Base-by-base conservation (phyloP, 1,139 yeast species). In the Nakaseomyces sp. region DNA sequence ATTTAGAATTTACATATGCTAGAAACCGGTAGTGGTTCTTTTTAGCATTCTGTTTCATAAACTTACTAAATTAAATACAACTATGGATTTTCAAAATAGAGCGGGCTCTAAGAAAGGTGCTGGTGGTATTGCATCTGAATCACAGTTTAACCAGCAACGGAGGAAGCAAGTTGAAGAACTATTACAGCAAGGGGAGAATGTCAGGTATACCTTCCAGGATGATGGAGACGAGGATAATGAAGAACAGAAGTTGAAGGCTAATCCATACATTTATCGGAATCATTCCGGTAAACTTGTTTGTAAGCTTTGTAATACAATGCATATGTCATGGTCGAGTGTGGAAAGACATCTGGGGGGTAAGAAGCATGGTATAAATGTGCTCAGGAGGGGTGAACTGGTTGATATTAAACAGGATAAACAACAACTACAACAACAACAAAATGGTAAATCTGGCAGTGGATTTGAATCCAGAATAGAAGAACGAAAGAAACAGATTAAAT, bases 201-300 rank as follows among this genome's bases (percentile, higher is more conserved):
- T 61, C 35, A 70, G 79, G 12, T 70, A 77, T 3, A 75, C 77
- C 6, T 68, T 78, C 20, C 77, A 77, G 54, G 63, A 77, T 9
- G 40, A 39, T 3, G 48, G 32, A 3, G 37, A 32, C 1, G 47
- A 45, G 29, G 50, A 48, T 6, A 22, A 20, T 20, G 50, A 42
- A 12, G 46, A 45, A 22, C 50, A 47, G 20, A 43, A 41, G 20
- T 26, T 44, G 5, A 49, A 55, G 42, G 68, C 69, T 43, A 83
- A 79, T 54, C 87, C 87, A 0, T 79, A 80, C 59, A 81, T 79
- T 8, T 77, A 77, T 58, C 69, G 73, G 49, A 79, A 78, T 56
- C 80, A 76, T 54, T 63, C 77, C 18, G 86, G 86, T 16, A 63
- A 77, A 44, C 61, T 78, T n/a, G 85, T 79, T 52, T 80, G 87